These are phyloP conservation scores for Yamadazyma buinensis DNA, from an alignment of 1,139 yeast species.

Conservation along the genomic window DNA sequence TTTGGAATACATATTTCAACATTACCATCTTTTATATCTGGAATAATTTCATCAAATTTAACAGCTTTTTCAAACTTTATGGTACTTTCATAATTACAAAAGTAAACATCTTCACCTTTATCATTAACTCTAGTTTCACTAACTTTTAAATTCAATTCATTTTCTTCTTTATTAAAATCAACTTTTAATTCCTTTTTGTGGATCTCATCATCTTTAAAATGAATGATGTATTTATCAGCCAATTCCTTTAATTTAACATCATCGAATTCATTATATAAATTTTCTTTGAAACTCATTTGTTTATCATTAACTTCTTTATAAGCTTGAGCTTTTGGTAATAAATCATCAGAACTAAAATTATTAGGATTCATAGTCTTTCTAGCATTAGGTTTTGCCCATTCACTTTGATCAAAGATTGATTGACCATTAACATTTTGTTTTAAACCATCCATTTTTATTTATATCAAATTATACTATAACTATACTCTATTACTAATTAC, in stretches of 20 bases:
- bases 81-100: constrained; percentile 19
- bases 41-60: constrained; percentile 19
- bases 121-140: constrained; percentile 13
- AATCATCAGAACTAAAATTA: constrained; percentile 14
- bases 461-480: too few relatives aligned
- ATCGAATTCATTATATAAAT: constrained; percentile 17
- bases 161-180: constrained; percentile 22
- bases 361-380: constrained; percentile 14
- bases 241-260: constrained; percentile 23
- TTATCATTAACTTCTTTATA: constrained; percentile 15
- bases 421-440: constrained; percentile 12
- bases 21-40: constrained; percentile 18
- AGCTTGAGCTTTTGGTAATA: constrained; percentile 15
- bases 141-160: constrained; percentile 20
- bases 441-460: constrained; percentile 9
- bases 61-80: constrained; percentile 23
- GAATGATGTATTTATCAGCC: constrained; percentile 21
- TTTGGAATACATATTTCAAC: constrained; percentile 24
- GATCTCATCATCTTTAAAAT: constrained; percentile 18
- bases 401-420: constrained; percentile 12
- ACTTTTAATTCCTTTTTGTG: constrained; percentile 21
- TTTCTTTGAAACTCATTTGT: constrained; percentile 16
- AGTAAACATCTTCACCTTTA: constrained; percentile 14
- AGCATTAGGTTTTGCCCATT: constrained; percentile 16
- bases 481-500: too few relatives aligned